phyloP scores from a whole-genome alignment of 305 asterid genomes.

The Fraxinus baroniana region DNA sequence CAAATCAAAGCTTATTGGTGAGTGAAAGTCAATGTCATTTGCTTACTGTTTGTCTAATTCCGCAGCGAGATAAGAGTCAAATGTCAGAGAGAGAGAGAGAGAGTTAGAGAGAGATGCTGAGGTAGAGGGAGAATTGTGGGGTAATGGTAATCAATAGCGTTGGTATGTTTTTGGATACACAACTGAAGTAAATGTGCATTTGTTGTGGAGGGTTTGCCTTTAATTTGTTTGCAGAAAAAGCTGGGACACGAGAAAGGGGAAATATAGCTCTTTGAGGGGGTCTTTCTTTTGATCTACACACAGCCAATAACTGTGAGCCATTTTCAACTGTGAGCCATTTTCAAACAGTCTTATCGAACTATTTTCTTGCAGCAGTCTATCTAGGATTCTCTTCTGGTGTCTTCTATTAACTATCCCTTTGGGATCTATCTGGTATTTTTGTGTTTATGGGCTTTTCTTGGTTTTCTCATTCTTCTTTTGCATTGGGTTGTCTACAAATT shows the following conservation, averaged over 20 bases:
- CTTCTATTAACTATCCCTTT: slow-evolving; percentile 32
- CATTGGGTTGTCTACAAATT: slow-evolving; percentile 19
- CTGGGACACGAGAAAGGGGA: slow-evolving; percentile 20
- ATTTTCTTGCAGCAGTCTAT: slow-evolving; percentile 5
- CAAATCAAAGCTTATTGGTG: slow-evolving; percentile 23
- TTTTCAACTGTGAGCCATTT: slow-evolving; percentile 20
- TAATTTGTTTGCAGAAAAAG: slow-evolving; percentile 43
- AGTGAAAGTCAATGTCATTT: slow-evolving; percentile 56
- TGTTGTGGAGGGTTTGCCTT: slow-evolving; percentile 53
- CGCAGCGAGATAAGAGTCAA: slow-evolving; percentile 39
- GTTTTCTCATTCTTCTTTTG: slow-evolving; percentile 18
- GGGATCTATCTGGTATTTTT: slow-evolving; percentile 30
- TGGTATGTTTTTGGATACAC: slow-evolving; percentile 44
- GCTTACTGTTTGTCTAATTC: slow-evolving; percentile 24
- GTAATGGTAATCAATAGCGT: slow-evolving; percentile 42
- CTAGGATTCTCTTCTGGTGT: slow-evolving; percentile 13
- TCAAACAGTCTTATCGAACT: background rate
- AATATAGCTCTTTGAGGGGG: slow-evolving; percentile 27
- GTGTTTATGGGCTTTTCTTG: slow-evolving; percentile 26
- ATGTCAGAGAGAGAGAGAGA: slow-evolving; percentile 36
- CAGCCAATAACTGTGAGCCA: slow-evolving; percentile 25
- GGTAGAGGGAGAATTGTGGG: slow-evolving; percentile 31
- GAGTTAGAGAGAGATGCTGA: slow-evolving; percentile 17
- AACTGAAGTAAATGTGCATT: slow-evolving; percentile 61
- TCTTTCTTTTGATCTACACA: slow-evolving; percentile 18